Evolutionary conservation across 176 grass and related monocot species (phyloP), one percentile per base, ranked within the genome.

Genomic region (Phragmites australis): DNA sequence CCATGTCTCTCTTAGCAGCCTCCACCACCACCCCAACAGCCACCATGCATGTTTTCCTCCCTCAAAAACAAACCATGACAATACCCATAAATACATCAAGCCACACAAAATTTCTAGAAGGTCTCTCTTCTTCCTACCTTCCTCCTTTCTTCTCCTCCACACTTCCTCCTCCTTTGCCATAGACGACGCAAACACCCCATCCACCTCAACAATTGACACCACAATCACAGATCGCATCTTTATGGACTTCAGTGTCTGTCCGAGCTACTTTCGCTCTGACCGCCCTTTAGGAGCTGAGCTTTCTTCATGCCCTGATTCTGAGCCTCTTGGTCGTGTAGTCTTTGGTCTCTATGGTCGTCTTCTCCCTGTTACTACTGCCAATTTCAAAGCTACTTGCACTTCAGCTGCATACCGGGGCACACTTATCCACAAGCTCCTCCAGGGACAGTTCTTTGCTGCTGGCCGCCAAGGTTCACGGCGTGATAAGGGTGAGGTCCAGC

Each of bases 181-280:
- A 60, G 87, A 88, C 74, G 66, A 68, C n/a, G 9, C 51, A 80
- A 84, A 87, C 40, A 65, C 34, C 30, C 54, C 82, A 14, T 63
- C 81, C 2, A 43, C 93, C 40, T 81, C 81, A 14, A 49, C 84
- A 26, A 26, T 66, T 64, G 73, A 85, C 72, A 75, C 90, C 79
- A 54, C 63, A 31, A 86, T 97, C 70, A 97, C 94, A 67, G 94
- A 97, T 62, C 88, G 86, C 49, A 87, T 97, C 58, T 97, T 90
- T 88, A 92, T 97, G 87, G 94, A 97, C 76, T 97, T 97, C 65
- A 88, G 87, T 76, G 58, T 97, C 45, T 97, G 94, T 44, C 89
- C 94, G 13, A 94, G 89, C 80, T 90, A 87, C 77, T 91, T 94
- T 67, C 88, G 85, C 69, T 80, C 90, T 48, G 94, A 97, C 68